Evolutionary conservation across 2,329 filamentous ascomycete genomes (phyloP), one percentile per base, ranked within the genome.

Genomic region (Tolypocladium pustulatum): DNA sequence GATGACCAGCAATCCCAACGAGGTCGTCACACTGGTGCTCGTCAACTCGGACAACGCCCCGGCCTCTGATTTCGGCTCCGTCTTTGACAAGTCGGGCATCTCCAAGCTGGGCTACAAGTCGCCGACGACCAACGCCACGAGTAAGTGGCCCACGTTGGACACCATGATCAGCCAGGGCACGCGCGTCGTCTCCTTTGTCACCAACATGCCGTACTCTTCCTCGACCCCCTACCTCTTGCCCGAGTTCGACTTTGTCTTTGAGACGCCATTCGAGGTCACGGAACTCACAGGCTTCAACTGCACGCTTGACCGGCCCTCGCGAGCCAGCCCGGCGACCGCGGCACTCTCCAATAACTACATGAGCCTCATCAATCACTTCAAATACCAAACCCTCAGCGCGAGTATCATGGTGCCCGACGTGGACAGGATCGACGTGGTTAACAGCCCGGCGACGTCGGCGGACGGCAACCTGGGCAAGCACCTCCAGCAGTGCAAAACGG

Each of bases 291-390:
- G 83, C 69, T 94, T 91, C 78, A 86, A 85, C 71, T 94, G 90
- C 77, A 81, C 78, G 0, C 78, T 90, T 4, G 78, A 88, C 67
- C 84, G 90, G 0, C 90, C 90, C 0, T 72, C 78, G 0, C 71
- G 72, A 7, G 73, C 85, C 38, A 69, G 72, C 27, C 68, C 75
- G 4, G 79, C 79, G 55, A 66, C 79, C 20, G 66, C 76, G 1
- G 88, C 87, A 1, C 67, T 88, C 32, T 67, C 76, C 0, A 77
- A 78, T 1, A 81, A 82, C 64, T 80, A 84, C 65, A 79, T 94
- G 69, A 84, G 89, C 32, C 76, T 94, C 12, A 80, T 90, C 76
- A 94, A 94, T 77, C 90, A 94, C 75, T 93, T 94, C 76, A 80
- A 88, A 57, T 86, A 92, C 75, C 74, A 78, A 59, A 72, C 68